Evolutionary conservation across 2,329 filamentous ascomycete genomes (phyloP), one percentile per base, ranked within the genome.

Genomic region (Neocatenulostroma microsporum): DNA sequence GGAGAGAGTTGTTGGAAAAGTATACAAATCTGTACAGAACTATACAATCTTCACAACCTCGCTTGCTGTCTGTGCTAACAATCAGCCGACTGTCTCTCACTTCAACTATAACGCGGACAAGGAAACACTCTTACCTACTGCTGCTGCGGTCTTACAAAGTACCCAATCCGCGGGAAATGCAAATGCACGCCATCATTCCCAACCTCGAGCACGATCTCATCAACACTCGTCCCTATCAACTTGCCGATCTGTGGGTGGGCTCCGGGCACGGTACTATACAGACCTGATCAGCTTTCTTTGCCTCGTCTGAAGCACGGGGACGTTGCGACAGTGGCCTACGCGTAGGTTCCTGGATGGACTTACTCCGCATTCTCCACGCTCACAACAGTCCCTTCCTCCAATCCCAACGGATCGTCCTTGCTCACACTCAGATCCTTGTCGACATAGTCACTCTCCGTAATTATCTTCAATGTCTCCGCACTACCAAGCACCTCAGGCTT

Each of bases 101-200:
- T n/a, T n/a, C n/a, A n/a, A n/a, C n/a, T n/a, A n/a, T n/a, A n/a
- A n/a, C n/a, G n/a, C n/a, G n/a, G n/a, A n/a, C n/a, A n/a, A n/a
- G n/a, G n/a, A n/a, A n/a, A n/a, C n/a, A n/a, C n/a, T n/a, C n/a
- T n/a, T n/a, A n/a, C n/a, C n/a, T n/a, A n/a, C n/a, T n/a, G n/a
- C n/a, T 39, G 39, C 31, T 43, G 41, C 27, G 24, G 11, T 17
- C 47, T 41, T 6, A 56, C 44, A 25, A 55, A 48, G 41, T 62
- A 64, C 17, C 62, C 62, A 41, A 60, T 58, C 4, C 57, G 49
- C 0, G 63, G 62, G 38, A 64, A 64, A 34, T 66, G 62, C 20
- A 63, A 27, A 0, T 47, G 42, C 15, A 58, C 36, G 9, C 51
- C 51, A 42, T 50, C 45, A 20, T 51, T 53, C 11, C 44, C 42